Base-by-base conservation (phyloP, 2,329 filamentous ascomycete species). In the Zymoseptoria tritici region DNA sequence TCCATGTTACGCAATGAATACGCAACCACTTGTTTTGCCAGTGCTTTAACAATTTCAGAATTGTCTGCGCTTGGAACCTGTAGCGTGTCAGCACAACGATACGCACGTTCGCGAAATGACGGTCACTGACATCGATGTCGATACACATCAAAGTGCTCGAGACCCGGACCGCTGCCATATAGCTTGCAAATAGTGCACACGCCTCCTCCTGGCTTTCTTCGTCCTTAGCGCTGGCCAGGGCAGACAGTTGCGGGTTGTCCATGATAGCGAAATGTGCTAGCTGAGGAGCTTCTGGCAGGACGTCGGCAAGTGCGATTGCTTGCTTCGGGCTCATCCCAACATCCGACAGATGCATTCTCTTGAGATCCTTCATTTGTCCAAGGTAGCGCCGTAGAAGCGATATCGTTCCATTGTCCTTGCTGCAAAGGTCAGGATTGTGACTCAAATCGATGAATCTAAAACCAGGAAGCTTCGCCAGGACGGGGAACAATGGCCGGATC, bases 1-100 rank as follows among this genome's bases (percentile, higher is more conserved):
- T 96, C 91, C 79, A 99, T 87, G 68, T 99, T 99, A 59, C 89
- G 85, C 62, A 99, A 81, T 63, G 90, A 96, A 74, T 97, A 97
- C 0, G 91, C 93, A 51, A 97, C 87, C n/a, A 96, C 89, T 73
- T 96, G 92, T 70, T 93, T 95, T 0, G 91, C 92, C 67, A 97
- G 81, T 2, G 91, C 92, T 74, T 91, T 95, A 68, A 97, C 89
- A 22, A 97, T 84, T 72, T 97, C 94, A 57, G 89, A 90, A n/a
- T 88, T 89, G 58, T 90, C 86, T 21, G 86, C 80, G 31, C 82
- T 86, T 0, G 93, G 94, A 2, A 95, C 72, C 72, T 74, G 51
- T 20, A 51, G 24, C 24, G 50, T 51, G 52, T 64, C 50, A 60
- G 59, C 56, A 49, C 29, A 21, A 19, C 54, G 24, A 46, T 49